Conservation (phyloP, 768 basidiomycete genomes). For the Paxillus rubicundulus region DNA sequence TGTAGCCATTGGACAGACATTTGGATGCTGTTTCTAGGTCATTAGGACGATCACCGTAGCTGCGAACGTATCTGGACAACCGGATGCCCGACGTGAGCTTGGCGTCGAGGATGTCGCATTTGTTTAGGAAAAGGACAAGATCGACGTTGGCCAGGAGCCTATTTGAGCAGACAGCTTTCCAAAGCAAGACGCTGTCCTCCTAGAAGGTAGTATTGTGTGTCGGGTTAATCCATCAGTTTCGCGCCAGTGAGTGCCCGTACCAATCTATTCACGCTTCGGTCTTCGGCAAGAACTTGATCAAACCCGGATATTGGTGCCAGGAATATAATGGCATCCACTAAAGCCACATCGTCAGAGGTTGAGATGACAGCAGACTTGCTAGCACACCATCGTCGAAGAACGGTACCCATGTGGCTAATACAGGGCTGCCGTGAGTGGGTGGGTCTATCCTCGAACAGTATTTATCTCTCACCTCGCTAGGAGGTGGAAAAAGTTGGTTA, state of each 20-base stretch:
- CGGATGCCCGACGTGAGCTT: conserved; percentile 66
- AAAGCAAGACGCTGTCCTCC: conserved; percentile 77
- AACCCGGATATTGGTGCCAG: conserved; percentile 59
- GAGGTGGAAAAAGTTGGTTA: conserved; percentile 5
- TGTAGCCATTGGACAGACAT: conserved; percentile 44
- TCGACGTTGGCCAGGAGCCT: conserved; percentile 68
- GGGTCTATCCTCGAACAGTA: not conserved
- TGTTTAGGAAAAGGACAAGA: conserved; percentile 79
- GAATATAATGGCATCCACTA: conserved; percentile 52
- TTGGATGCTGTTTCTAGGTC: conserved; percentile 65
- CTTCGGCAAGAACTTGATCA: conserved; percentile 53
- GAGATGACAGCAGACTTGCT: not conserved
- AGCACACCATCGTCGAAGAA: conserved; percentile 51
- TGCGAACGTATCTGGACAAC: conserved; percentile 66
- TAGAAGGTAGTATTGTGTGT: conserved; percentile 21
- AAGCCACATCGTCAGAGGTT: not conserved
- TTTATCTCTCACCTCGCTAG: conserved; percentile 35
- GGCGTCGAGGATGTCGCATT: conserved; percentile 68
- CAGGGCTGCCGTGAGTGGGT: conserved; percentile 9
- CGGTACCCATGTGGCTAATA: conserved; percentile 49
- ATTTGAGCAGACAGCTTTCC: conserved; percentile 72
- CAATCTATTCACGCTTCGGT: conserved; percentile 50
- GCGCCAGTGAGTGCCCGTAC: conserved; percentile 25
- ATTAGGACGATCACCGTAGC: conserved; percentile 66
- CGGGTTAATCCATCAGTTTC: not conserved